phyloP scores from a whole-genome alignment of 495 filamentous ascomycete species.

The Neurospora sublineolata region DNA sequence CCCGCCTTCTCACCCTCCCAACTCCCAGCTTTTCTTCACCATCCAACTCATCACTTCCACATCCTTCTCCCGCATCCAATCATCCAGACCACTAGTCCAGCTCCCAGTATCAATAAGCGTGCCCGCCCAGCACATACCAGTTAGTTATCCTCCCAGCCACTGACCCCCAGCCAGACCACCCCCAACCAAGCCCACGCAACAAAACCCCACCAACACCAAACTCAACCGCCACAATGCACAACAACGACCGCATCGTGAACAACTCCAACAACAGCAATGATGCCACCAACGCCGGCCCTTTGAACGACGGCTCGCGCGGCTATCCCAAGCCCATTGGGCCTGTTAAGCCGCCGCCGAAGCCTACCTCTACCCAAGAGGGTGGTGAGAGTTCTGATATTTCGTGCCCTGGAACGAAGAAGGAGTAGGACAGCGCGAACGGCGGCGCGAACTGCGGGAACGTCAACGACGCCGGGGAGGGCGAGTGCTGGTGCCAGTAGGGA shows the following conservation, averaged over 20 bases:
- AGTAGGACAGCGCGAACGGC: not conserved
- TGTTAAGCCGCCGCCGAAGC: not conserved
- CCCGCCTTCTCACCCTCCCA: not conserved
- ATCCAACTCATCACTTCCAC: not conserved
- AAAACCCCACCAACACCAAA: not conserved
- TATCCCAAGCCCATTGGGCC: not conserved
- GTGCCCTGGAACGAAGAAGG: not conserved
- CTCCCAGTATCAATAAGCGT: not conserved
- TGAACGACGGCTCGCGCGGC: not conserved
- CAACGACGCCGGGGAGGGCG: no score
- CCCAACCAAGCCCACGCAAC: not conserved
- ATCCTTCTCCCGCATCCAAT: not conserved
- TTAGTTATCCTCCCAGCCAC: not conserved
- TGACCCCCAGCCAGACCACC: not conserved
- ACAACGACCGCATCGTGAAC: not conserved
- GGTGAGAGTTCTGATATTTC: not conserved
- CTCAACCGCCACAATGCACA: not conserved
- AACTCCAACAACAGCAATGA: not conserved
- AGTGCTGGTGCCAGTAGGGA: no score
- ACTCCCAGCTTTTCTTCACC: not conserved
- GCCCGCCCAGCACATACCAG: not conserved
- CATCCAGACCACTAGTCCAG: not conserved
- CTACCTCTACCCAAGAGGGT: not conserved
- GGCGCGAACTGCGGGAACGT: no score
- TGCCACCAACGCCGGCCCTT: not conserved